Conservation (phyloP, 1,284 basidiomycete genomes). For the Inonotus obliquus region DNA sequence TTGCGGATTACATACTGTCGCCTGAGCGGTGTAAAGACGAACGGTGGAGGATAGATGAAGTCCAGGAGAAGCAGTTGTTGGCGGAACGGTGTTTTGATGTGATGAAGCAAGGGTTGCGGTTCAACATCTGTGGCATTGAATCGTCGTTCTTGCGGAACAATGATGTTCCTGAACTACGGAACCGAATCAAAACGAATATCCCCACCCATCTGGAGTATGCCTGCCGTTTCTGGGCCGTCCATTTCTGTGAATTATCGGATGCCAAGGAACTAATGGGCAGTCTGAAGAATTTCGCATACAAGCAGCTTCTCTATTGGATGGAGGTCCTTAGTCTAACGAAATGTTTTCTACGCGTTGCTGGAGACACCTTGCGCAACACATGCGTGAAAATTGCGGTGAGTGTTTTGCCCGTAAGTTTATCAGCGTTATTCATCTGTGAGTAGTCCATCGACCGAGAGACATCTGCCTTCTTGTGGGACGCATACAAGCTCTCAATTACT, state of each 20-base stretch:
- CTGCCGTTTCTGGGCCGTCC: constrained; percentile 7
- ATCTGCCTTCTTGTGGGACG: background rate
- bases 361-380: background rate
- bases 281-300: background rate
- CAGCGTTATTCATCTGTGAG: background rate
- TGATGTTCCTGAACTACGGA: too few relatives aligned
- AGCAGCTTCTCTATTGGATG: background rate
- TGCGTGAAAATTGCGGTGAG: background rate
- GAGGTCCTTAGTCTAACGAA: background rate
- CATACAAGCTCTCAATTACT: background rate
- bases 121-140: background rate
- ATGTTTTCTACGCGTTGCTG: background rate
- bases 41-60: background rate
- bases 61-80: background rate
- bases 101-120: background rate
- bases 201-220: constrained; percentile 8
- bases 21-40: background rate
- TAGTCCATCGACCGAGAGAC: background rate
- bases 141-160: background rate
- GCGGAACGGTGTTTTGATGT: background rate
- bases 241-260: background rate
- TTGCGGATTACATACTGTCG: background rate
- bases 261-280: background rate
- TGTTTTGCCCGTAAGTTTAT: background rate
- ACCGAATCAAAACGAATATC: constrained; percentile 10